phyloP scores from a whole-genome alignment of 2,329 filamentous ascomycete genomes.

The Fusarium sp. region DNA sequence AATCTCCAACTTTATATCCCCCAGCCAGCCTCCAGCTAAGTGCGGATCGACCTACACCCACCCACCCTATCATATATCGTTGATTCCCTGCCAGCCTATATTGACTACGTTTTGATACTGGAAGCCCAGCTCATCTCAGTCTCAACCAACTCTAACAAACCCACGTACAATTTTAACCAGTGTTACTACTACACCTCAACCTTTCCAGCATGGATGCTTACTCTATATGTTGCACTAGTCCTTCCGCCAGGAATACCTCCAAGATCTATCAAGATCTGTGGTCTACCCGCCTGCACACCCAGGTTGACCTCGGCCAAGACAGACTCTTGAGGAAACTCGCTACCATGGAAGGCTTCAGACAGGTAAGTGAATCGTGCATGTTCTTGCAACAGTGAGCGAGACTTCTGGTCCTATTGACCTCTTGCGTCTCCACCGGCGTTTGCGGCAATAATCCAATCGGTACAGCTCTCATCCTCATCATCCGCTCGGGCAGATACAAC shows the following conservation, averaged over 20 bases:
- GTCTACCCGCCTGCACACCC: conserved; percentile 53
- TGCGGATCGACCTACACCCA: conserved; percentile 8
- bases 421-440: conserved; percentile 1
- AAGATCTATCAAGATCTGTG: conserved; percentile 64
- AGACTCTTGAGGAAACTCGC: conserved; percentile 45
- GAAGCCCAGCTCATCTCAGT: conserved; percentile 32
- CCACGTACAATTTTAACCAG: conserved; percentile 11
- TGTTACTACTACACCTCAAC: background rate
- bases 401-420: background rate
- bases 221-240: conserved; percentile 61
- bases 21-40: conserved; percentile 11
- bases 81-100: conserved; percentile 9
- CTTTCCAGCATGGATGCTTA: conserved; percentile 62
- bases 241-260: conserved; percentile 57
- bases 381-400: background rate
- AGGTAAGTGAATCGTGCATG: conserved; percentile 47
- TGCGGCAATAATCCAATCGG: background rate
- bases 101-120: conserved; percentile 22
- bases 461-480: conserved; percentile 14
- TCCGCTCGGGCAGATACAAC: conserved; percentile 27
- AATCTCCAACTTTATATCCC: conserved; percentile 39
- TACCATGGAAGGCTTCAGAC: conserved; percentile 49
- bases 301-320: conserved; percentile 49
- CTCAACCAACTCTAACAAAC: conserved; percentile 2
- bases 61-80: conserved; percentile 23